phyloP scores from a whole-genome alignment of 1,284 basidiomycete genomes.

The Pyrrhoderma lamaoense region DNA sequence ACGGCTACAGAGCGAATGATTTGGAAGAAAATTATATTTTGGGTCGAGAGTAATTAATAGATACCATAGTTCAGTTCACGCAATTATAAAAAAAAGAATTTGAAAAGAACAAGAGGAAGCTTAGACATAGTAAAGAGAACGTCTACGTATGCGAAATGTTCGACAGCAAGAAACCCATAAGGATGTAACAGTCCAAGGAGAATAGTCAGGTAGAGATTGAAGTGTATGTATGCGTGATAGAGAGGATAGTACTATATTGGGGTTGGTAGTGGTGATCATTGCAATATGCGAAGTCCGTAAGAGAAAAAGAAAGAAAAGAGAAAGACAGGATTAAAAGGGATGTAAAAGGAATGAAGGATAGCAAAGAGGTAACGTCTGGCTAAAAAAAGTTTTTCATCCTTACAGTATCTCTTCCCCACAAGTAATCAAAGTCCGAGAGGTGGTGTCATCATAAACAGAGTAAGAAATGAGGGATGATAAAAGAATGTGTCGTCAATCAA shows the following conservation, averaged over 20 bases:
- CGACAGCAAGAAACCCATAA: not conserved
- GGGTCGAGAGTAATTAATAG: not conserved
- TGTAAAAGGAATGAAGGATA: not conserved
- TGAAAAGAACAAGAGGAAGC: not conserved
- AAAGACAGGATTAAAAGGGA: no score
- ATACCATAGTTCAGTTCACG: not conserved
- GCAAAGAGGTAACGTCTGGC: not conserved
- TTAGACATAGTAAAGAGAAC: constrained; percentile 4
- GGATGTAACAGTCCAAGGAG: constrained; percentile 4
- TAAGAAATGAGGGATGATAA: not conserved
- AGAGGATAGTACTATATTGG: no score
- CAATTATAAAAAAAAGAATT: not conserved
- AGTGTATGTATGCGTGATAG: no score
- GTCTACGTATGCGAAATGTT: constrained; percentile 8
- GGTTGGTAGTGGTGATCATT: not conserved
- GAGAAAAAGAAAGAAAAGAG: not conserved
- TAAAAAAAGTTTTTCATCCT: not conserved
- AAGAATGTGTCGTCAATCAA: not conserved
- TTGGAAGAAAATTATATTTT: no score
- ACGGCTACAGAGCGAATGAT: not conserved
- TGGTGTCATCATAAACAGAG: constrained; percentile 1
- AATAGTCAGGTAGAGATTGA: not conserved
- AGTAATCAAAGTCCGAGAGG: constrained; percentile 2
- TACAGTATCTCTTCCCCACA: constrained; percentile 2
- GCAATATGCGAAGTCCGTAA: constrained; percentile 1